Base-by-base conservation (phyloP, 345 rosid genomes). In the Euclidium syriacum region DNA sequence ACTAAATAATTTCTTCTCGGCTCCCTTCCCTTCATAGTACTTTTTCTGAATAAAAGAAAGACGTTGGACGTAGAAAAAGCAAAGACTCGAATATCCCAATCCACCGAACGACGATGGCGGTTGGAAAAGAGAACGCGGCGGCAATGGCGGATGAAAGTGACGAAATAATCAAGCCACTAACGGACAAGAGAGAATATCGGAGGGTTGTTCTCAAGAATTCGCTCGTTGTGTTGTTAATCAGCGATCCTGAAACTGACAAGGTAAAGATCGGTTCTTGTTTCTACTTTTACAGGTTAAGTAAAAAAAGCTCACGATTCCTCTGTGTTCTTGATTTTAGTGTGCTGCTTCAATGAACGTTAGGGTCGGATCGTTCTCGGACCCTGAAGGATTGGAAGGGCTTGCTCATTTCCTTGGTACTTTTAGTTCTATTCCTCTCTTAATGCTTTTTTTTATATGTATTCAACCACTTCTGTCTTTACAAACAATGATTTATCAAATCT, bases 331-430 rank as follows among this genome's bases (percentile, higher is more conserved):
- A 34, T 23, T 72, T 0, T 70, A 92, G 96, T 88, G 96, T 72
- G 92, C 96, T 62, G 96, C 96, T 64, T 83, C 87, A 2, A 92
- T 92, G 98, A 48, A 78, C 40, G 98, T 91, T 58, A 53, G 78
- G 25, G 85, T 91, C 4, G 98, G 98, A 41, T 68, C 83, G 26
- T 88, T 83, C 73, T 70, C 79, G 32, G 89, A 92, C 72, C 95
- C 98, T 0, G 80, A 36, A 20, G 95, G 95, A 52, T 79, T 92
- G 2, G 91, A 86, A 48, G 98, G 98, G 38, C 85, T 92, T n/a
- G 95, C 98, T 32, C 96, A 92, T 76, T 92, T 92, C 64, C 94
- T 92, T 1, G 98, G 98, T 88, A 77, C n/a, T 18, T 38, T 5
- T 40, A n/a, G 4, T 35, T 18, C 2, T 7, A 8, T 18, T n/a